Percentiles rank a stretch among this genome's conserved stretches.
Evolutionary conservation across 495 filamentous ascomycete species (phyloP).

Genomic region (Hypoxylon fuscum): DNA sequence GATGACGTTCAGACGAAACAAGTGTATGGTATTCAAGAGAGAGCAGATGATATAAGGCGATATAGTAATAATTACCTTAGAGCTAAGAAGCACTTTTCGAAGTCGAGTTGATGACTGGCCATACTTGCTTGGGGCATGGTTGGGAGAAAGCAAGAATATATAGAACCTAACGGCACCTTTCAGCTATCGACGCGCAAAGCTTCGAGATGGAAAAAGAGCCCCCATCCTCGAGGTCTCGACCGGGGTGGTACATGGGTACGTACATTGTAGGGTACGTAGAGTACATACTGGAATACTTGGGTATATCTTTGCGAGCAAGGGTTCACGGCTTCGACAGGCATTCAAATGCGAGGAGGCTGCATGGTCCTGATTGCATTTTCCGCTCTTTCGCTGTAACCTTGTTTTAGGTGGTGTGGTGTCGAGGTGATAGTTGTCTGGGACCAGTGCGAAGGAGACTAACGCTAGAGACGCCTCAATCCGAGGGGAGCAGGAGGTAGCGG

Average conservation of each 20-base stretch:
- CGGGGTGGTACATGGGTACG: not conserved
- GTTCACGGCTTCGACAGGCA: conserved; percentile 36
- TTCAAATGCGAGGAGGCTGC: conserved; percentile 40
- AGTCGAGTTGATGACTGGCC: too few species aligned
- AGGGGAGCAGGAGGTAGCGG: conserved; percentile 24
- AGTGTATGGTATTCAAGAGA: not conserved
- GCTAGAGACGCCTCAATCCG: conserved; percentile 31
- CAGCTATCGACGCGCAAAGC: conserved; percentile 27
- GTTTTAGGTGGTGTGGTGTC: conserved; percentile 3
- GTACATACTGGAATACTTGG: too few species aligned
- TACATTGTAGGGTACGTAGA: conserved; percentile 2
- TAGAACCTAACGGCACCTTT: conserved; percentile 6
- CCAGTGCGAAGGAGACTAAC: conserved; percentile 33
- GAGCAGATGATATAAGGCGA: conserved; percentile 1
- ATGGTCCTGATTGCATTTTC: conserved; percentile 36
- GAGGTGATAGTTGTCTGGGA: conserved; percentile 25
- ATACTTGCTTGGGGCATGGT: too few species aligned
- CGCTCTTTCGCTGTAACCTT: conserved; percentile 46
- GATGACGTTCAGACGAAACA: conserved; percentile 10
- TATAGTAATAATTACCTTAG: conserved; percentile 24
- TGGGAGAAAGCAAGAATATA: conserved; percentile 43
- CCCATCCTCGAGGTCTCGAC: conserved; percentile 21
- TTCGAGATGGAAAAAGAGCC: conserved; percentile 30
- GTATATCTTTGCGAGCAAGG: conserved; percentile 12
- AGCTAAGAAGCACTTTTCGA: conserved; percentile 25